Percentiles rank a stretch among this genome's conserved stretches.
phyloP scores from a whole-genome alignment of 2,329 filamentous ascomycete species.

The Apiospora kogelbergensis region DNA sequence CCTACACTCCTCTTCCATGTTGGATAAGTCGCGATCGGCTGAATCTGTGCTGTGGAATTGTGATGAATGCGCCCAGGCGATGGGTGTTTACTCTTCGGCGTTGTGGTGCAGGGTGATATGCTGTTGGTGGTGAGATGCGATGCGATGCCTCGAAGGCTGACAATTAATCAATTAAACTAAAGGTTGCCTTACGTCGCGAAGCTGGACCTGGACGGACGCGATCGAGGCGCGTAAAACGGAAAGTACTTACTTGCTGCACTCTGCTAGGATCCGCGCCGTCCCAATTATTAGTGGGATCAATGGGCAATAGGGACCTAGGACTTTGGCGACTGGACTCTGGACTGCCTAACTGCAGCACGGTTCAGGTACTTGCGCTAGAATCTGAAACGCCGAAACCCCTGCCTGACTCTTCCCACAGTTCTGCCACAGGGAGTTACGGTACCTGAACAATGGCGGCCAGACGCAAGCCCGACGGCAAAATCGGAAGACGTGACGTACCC shows the following conservation, averaged over 20 bases:
- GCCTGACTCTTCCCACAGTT: not conserved
- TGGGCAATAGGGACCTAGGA: not conserved
- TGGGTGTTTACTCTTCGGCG: too few species aligned
- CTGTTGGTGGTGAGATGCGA: not conserved
- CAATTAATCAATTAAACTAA: not conserved
- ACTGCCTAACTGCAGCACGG: not conserved
- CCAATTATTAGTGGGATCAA: too few species aligned
- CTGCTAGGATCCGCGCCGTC: not conserved
- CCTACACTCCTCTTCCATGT: slow-evolving; percentile 17
- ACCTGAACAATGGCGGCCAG: not conserved
- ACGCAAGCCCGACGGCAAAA: not conserved
- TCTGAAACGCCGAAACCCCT: not conserved
- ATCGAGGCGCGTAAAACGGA: not conserved
- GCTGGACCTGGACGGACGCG: not conserved
- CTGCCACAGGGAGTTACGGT: not conserved
- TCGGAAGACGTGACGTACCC: not conserved
- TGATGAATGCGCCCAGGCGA: not conserved
- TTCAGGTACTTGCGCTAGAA: not conserved
- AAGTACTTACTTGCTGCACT: not conserved
- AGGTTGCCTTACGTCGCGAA: not conserved
- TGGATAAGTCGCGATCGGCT: not conserved
- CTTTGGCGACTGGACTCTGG: not conserved
- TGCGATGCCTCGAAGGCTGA: not conserved
- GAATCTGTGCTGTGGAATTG: not conserved
- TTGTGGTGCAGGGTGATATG: not conserved